Conservation (phyloP, 495 filamentous ascomycete genomes). For the Lophiotrema nucula region DNA sequence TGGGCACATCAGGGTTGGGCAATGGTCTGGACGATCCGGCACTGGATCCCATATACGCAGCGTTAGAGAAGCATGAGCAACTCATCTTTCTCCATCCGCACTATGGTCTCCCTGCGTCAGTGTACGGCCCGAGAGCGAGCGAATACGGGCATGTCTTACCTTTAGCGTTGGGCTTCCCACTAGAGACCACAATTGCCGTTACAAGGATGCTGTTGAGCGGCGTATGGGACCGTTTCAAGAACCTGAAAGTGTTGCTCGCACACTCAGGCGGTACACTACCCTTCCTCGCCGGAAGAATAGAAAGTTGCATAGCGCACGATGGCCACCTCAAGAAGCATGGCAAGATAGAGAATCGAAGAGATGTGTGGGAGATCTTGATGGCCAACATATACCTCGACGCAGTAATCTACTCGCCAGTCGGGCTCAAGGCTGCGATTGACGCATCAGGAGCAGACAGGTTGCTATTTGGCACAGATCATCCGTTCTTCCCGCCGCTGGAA, state of each 20-base stretch:
- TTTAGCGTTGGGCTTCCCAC: conserved; percentile 81
- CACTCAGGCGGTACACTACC: conserved; percentile 88
- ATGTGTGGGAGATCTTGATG: conserved; percentile 76
- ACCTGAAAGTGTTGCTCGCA: conserved; percentile 73
- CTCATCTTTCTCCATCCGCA: conserved; percentile 89
- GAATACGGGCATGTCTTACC: conserved; percentile 89
- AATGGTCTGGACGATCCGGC: conserved; percentile 75
- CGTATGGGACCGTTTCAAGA: conserved; percentile 75
- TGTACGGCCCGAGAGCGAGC: conserved; percentile 67
- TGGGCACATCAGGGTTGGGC: conserved; percentile 82
- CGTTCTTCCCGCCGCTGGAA: conserved; percentile 84
- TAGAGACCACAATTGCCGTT: conserved; percentile 92
- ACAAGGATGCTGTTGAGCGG: conserved; percentile 81
- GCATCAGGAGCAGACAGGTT: conserved; percentile 63
- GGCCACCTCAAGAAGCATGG: conserved; percentile 58
- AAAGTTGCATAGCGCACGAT: conserved; percentile 86
- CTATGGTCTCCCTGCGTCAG: conserved; percentile 77
- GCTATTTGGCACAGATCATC: conserved; percentile 89
- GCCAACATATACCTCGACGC: conserved; percentile 92
- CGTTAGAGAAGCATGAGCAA: conserved; percentile 60
- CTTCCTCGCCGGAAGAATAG: conserved; percentile 83
- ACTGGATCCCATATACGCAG: conserved; percentile 67
- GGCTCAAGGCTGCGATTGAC: conserved; percentile 69
- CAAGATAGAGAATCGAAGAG: conserved; percentile 50
- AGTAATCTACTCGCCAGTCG: conserved; percentile 74